phyloP scores from a whole-genome alignment of 495 filamentous ascomycete species.

The Astrothelium macrocarpum region DNA sequence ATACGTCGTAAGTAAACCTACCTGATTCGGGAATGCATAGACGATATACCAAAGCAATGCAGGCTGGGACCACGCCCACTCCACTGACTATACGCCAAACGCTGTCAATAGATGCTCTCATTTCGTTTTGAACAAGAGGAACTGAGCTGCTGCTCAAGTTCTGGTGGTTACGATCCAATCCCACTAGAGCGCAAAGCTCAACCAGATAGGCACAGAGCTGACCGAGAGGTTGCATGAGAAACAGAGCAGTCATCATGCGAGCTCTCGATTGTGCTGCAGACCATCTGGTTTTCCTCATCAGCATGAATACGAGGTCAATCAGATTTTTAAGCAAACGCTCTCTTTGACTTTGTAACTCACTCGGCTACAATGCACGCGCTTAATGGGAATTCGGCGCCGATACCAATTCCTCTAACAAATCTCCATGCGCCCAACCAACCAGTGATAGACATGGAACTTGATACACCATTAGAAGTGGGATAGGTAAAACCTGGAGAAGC shows the following conservation, averaged over 20 bases:
- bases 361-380: conserved; percentile 55
- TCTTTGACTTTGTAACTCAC: conserved; percentile 25
- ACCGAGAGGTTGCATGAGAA: conserved; percentile 57
- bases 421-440: conserved; percentile 18
- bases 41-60: conserved; percentile 48
- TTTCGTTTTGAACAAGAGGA: conserved; percentile 6
- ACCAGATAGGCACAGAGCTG: conserved; percentile 46
- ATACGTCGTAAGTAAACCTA: conserved; percentile 45
- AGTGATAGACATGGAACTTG: conserved; percentile 13
- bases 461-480: background rate
- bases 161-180: conserved; percentile 37
- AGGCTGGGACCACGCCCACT: conserved; percentile 50
- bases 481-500: conserved; percentile 8
- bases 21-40: conserved; percentile 55
- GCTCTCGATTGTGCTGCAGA: conserved; percentile 34
- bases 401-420: conserved; percentile 33
- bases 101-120: conserved; percentile 39
- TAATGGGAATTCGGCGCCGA: conserved; percentile 48
- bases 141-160: background rate
- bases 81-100: conserved; percentile 55
- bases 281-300: conserved; percentile 24
- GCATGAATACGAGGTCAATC: too few species aligned
- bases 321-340: too few species aligned
- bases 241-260: conserved; percentile 57
- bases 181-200: conserved; percentile 16